Evolutionary conservation across 495 filamentous ascomycete species (phyloP).

Genomic region (Rostrohypoxylon terebratum): DNA sequence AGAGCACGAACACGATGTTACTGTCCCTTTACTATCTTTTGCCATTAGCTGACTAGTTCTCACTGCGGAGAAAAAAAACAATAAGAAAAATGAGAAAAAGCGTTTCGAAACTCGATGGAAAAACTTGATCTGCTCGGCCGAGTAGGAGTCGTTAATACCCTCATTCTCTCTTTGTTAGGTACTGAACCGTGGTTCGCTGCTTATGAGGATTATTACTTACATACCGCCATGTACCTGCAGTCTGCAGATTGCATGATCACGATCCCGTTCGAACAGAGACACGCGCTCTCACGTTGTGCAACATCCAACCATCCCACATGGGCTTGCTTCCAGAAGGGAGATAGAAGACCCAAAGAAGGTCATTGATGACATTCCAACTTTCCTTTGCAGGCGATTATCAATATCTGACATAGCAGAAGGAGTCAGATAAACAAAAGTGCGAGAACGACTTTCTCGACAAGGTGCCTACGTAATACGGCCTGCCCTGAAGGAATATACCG

Average conservation of each 20-base stretch:
- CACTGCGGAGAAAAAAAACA: conserved; percentile 2
- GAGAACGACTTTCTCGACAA: conserved; percentile 18
- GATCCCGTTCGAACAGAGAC: background rate
- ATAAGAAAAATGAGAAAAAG: background rate
- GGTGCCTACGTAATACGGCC: conserved; percentile 40
- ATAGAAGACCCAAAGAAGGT: background rate
- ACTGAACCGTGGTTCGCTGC: conserved; percentile 23
- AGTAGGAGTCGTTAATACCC: conserved; percentile 6
- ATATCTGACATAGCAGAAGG: conserved; percentile 17
- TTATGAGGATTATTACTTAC: conserved; percentile 34
- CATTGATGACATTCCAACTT: conserved; percentile 4
- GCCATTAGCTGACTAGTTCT: background rate
- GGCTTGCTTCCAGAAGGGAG: conserved; percentile 31
- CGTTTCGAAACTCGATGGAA: conserved; percentile 7
- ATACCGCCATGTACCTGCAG: conserved; percentile 38
- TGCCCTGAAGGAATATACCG: conserved; percentile 30
- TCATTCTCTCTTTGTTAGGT: conserved; percentile 11
- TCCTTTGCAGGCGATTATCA: conserved; percentile 11
- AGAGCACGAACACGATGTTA: conserved; percentile 2
- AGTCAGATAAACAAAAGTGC: background rate
- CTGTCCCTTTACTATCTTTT: background rate
- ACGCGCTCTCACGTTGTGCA: conserved; percentile 15
- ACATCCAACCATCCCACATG: conserved; percentile 4
- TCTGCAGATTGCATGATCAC: conserved; percentile 35
- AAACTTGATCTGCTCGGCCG: conserved; percentile 21